Evolutionary conservation across 2,329 filamentous ascomycete species (phyloP).

Genomic region (Cladorrhinum sp.): DNA sequence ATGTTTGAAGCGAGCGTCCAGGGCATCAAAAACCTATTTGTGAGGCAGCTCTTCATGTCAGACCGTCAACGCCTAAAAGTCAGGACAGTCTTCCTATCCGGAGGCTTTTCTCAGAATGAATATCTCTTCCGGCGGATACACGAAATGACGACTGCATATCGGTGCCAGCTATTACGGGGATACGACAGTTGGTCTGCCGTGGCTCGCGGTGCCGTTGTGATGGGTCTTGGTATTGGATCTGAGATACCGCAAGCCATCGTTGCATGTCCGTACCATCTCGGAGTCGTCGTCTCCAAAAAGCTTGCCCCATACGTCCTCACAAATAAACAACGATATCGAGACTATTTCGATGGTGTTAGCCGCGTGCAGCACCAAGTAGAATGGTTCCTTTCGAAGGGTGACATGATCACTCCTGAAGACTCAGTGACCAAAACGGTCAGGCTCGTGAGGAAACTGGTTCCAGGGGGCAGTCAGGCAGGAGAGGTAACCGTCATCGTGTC

Average conservation of each 20-base stretch:
- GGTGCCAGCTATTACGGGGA: neutral
- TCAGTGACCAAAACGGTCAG: no score
- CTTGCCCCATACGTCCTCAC: no score
- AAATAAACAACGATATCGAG: no score
- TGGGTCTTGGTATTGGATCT: constrained; percentile 20
- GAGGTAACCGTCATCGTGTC: no score
- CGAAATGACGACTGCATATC: neutral
- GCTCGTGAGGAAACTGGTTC: no score
- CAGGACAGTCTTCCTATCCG: constrained; percentile 20
- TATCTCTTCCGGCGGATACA: constrained; percentile 17
- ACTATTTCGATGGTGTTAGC: no score
- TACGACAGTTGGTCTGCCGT: constrained; percentile 22
- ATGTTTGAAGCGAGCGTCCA: constrained; percentile 20
- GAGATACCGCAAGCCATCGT: constrained; percentile 5
- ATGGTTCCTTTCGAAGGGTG: no score
- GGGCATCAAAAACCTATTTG: constrained; percentile 17
- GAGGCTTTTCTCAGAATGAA: constrained; percentile 20
- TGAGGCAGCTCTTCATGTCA: constrained; percentile 14
- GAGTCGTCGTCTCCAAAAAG: no score
- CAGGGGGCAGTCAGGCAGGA: no score
- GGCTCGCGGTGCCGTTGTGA: constrained; percentile 16
- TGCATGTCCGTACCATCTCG: no score
- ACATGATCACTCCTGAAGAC: no score
- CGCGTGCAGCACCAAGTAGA: no score
- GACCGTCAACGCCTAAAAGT: neutral